A percentile compares a stretch with the other conserved stretches of the same genome.
Conservation (phyloP, 345 rosid species). For the Geranium rotundifolium region DNA sequence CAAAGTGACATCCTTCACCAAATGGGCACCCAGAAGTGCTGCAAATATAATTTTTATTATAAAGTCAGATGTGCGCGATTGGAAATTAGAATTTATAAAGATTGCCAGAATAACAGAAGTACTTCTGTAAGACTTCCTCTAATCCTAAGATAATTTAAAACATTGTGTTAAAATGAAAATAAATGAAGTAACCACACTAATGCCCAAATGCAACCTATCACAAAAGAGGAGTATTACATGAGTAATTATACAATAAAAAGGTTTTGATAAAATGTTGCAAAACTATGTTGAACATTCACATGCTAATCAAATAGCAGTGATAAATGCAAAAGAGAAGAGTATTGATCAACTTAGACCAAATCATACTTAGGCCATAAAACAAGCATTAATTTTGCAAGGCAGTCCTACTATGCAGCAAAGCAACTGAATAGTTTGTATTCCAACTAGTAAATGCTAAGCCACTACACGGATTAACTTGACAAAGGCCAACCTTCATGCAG, state of each 20-base stretch:
- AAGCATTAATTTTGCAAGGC: background rate
- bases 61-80: slow-evolving; percentile 1
- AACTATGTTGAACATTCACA: background rate
- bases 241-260: background rate
- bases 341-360: background rate
- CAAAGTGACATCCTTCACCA: slow-evolving; percentile 93
- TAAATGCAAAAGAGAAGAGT: background rate
- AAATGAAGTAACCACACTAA: background rate
- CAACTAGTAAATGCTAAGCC: background rate
- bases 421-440: no score
- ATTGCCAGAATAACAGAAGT: background rate
- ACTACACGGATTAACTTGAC: background rate
- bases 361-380: background rate
- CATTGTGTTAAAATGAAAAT: background rate
- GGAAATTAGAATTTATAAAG: background rate
- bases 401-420: background rate
- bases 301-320: no score
- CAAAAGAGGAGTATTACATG: background rate
- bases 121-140: no score
- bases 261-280: background rate
- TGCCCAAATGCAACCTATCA: background rate
- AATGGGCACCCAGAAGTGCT: slow-evolving; percentile 96
- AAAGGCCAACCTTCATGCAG: background rate
- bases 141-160: no score
- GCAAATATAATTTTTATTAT: slow-evolving; percentile 23